Evolutionary conservation across 306 rosid genomes (phyloP).

Genomic region (Trichosanthes cucumerina): DNA sequence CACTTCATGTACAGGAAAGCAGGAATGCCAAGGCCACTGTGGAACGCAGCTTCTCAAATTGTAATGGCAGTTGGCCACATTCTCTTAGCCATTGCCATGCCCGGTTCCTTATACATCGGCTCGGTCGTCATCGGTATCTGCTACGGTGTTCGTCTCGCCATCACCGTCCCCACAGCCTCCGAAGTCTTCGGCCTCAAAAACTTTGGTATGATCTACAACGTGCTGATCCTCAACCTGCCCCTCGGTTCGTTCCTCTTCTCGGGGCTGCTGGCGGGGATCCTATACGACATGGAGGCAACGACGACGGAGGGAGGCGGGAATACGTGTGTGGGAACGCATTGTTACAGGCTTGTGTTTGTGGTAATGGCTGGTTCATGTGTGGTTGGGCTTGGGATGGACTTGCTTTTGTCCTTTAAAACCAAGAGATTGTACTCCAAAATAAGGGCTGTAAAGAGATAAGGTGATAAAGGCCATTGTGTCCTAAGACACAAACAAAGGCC

Average conservation of each 20-base stretch:
- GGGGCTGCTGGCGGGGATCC: slow-evolving; percentile 66
- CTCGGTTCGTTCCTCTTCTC: slow-evolving; percentile 90
- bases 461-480: slow-evolving; percentile 8
- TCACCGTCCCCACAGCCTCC: slow-evolving; percentile 71
- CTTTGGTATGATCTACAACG: slow-evolving; percentile 60
- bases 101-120: slow-evolving; percentile 76
- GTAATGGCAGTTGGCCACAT: slow-evolving; percentile 69
- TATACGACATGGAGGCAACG: slow-evolving; percentile 75
- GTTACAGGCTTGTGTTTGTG: slow-evolving; percentile 59
- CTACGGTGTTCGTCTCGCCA: slow-evolving; percentile 64
- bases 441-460: slow-evolving; percentile 32
- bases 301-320: slow-evolving; percentile 57
- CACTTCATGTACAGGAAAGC: slow-evolving; percentile 34
- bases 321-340: slow-evolving; percentile 71
- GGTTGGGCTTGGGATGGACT: slow-evolving; percentile 72
- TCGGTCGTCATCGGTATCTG: slow-evolving; percentile 65
- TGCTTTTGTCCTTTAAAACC: slow-evolving; percentile 45
- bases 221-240: slow-evolving; percentile 83
- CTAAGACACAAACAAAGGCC: neutral
- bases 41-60: slow-evolving; percentile 67
- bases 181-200: slow-evolving; percentile 72
- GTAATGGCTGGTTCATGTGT: slow-evolving; percentile 62
- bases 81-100: slow-evolving; percentile 61
- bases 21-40: slow-evolving; percentile 70
- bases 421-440: slow-evolving; percentile 50